Evolutionary conservation across 1,284 basidiomycete genomes (phyloP).

Genomic region (Coniophora puteana): DNA sequence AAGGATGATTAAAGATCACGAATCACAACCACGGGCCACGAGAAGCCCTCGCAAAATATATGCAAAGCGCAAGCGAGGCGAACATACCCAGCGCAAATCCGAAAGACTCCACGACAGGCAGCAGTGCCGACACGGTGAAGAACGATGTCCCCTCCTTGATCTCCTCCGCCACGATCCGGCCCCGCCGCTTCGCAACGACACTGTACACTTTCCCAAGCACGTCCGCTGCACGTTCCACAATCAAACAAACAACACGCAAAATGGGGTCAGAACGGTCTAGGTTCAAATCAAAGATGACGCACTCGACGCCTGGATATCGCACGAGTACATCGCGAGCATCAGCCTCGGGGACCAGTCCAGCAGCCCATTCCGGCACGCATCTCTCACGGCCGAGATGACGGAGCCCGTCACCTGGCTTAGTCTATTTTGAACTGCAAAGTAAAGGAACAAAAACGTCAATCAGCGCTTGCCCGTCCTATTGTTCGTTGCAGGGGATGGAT

Average conservation of each 20-base stretch:
- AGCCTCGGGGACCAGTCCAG: slow-evolving; percentile 97
- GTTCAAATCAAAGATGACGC: too few species aligned
- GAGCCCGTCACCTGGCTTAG: slow-evolving; percentile 83
- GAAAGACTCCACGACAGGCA: slow-evolving; percentile 98
- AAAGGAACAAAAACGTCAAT: too few species aligned
- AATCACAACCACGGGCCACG: not conserved
- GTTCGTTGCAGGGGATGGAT: slow-evolving; percentile 11
- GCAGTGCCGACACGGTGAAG: slow-evolving; percentile 85
- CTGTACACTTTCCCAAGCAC: slow-evolving; percentile 98
- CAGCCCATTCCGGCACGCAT: slow-evolving; percentile 85
- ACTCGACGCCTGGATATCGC: slow-evolving; percentile 98
- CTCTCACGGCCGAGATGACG: slow-evolving; percentile 85
- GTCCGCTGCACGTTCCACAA: slow-evolving; percentile 70
- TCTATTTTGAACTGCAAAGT: slow-evolving; percentile 63
- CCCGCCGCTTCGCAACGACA: slow-evolving; percentile 88
- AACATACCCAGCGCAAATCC: slow-evolving; percentile 90
- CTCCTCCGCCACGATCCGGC: slow-evolving; percentile 92
- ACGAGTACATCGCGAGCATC: slow-evolving; percentile 98
- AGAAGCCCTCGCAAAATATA: not conserved
- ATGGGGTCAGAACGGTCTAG: not conserved
- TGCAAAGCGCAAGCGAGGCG: slow-evolving; percentile 4
- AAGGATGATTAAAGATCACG: slow-evolving; percentile 8
- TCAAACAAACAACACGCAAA: slow-evolving; percentile 7
- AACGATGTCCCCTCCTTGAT: slow-evolving; percentile 98
- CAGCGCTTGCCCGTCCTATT: too few species aligned